These are phyloP conservation scores for Myriosclerotinia scirpicola DNA, from an alignment of 2,329 filamentous ascomycete genomes.

Conservation along the genomic window DNA sequence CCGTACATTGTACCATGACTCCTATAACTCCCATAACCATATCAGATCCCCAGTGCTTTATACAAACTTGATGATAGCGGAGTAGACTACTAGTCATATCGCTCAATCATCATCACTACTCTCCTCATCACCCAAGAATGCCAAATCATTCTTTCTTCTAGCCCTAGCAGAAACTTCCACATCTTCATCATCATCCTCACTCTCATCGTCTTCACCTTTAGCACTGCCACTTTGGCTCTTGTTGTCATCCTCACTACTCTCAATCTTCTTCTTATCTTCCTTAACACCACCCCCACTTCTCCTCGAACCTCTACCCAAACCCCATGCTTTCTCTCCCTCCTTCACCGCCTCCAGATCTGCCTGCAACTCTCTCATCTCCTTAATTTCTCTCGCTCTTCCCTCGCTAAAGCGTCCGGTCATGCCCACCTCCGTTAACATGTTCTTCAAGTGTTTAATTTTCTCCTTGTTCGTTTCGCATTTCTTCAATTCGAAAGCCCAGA, in stretches of 20 bases:
- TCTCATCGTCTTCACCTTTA: conserved; percentile 26
- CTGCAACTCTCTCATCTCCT: conserved; percentile 78
- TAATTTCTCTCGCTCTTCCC: conserved; percentile 81
- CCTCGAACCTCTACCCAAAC: conserved; percentile 46
- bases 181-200: conserved; percentile 37
- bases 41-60: neutral
- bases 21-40: conserved; percentile 7
- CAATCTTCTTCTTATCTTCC: conserved; percentile 28
- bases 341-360: conserved; percentile 83
- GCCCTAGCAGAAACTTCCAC: conserved; percentile 15
- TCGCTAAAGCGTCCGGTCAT: conserved; percentile 89
- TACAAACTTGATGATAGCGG: neutral
- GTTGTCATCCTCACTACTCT: conserved; percentile 38
- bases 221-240: conserved; percentile 22
- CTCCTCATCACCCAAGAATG: conserved; percentile 68
- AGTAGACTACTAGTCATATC: neutral
- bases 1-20: neutral
- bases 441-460: conserved; percentile 79
- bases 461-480: conserved; percentile 70
- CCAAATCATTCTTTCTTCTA: conserved; percentile 48
- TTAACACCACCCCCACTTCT: conserved; percentile 39
- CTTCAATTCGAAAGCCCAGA: conserved; percentile 86
- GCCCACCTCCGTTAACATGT: conserved; percentile 75
- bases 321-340: conserved; percentile 80
- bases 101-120: conserved; percentile 46